These are phyloP conservation scores for Soucietia sequanensis DNA, from an alignment of 805 yeast genomes.

Conservation along the genomic window DNA sequence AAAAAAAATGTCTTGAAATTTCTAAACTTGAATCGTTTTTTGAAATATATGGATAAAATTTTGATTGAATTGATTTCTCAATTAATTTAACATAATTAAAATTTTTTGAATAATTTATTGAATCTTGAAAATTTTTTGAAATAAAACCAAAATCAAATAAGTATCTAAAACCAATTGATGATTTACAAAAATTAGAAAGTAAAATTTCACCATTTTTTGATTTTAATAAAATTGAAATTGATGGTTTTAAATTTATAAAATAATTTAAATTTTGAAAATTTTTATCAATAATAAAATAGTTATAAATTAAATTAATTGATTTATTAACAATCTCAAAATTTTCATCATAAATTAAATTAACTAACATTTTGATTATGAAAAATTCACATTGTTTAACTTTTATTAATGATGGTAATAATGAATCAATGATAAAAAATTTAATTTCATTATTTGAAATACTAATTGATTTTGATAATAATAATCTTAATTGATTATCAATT, in stretches of 20 bases:
- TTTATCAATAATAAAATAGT: constrained; percentile 13
- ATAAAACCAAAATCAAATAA: constrained; percentile 59
- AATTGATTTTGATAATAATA: constrained; percentile 64
- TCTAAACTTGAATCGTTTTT: not conserved
- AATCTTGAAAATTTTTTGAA: constrained; percentile 61
- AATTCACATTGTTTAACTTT: constrained; percentile 31
- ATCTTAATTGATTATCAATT: constrained; percentile 63
- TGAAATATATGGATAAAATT: constrained; percentile 24
- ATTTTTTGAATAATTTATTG: constrained; percentile 51
- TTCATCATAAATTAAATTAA: constrained; percentile 69
- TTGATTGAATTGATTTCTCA: constrained; percentile 36
- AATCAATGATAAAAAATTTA: constrained; percentile 56
- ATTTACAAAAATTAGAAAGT: constrained; percentile 60
- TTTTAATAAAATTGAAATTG: constrained; percentile 37
- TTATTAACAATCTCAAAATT: constrained; percentile 26
- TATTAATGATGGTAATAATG: constrained; percentile 44
- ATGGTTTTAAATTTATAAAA: constrained; percentile 56
- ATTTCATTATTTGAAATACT: constrained; percentile 51
- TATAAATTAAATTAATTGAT: constrained; percentile 20
- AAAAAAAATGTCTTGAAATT: constrained; percentile 53
- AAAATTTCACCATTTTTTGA: constrained; percentile 40
- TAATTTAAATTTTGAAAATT: constrained; percentile 44
- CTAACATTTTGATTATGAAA: constrained; percentile 55
- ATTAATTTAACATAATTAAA: constrained; percentile 47
- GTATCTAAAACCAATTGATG: constrained; percentile 68